A percentile compares a stretch with the other conserved stretches of the same genome.
Evolutionary conservation across 1,284 basidiomycete species (phyloP).

Genomic region (Mixia osmundae): DNA sequence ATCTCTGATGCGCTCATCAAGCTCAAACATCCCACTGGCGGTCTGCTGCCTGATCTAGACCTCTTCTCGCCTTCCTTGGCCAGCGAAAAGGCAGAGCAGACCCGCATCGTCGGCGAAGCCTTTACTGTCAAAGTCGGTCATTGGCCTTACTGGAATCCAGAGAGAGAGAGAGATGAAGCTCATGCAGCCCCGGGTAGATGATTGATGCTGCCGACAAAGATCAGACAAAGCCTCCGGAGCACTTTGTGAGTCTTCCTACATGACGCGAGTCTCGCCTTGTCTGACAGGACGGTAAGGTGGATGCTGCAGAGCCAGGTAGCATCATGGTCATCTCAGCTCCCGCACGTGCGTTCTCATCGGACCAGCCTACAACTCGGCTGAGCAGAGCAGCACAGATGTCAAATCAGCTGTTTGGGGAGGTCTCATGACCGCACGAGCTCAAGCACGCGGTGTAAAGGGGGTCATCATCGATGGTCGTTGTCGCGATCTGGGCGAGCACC

Average conservation of each 20-base stretch:
- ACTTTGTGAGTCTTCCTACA: constrained; percentile 33
- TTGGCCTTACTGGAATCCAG: not conserved
- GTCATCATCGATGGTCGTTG: constrained; percentile 57
- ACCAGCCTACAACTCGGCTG: not conserved
- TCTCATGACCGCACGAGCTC: constrained; percentile 65
- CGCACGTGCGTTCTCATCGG: constrained; percentile 29
- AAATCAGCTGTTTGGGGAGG: constrained; percentile 81
- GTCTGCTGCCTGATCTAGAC: constrained; percentile 56
- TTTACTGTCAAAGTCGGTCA: constrained; percentile 48
- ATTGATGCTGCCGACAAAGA: constrained; percentile 36
- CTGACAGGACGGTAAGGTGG: constrained; percentile 25
- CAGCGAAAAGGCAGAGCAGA: constrained; percentile 23
- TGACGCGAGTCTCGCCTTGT: not conserved
- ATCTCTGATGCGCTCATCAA: constrained; percentile 79
- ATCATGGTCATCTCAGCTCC: constrained; percentile 61
- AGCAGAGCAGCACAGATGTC: constrained; percentile 27
- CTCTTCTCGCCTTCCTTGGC: constrained; percentile 29
- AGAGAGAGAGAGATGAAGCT: not conserved
- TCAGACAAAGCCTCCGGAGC: constrained; percentile 41
- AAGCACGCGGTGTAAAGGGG: constrained; percentile 39
- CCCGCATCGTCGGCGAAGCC: constrained; percentile 42
- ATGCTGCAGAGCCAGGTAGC: constrained; percentile 40
- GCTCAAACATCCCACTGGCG: constrained; percentile 48
- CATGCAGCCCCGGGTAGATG: constrained; percentile 28
- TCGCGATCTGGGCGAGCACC: constrained; percentile 57